Evolutionary conservation across 257 asterid species (phyloP).

Genomic region (Oldenlandia corymbosa): DNA sequence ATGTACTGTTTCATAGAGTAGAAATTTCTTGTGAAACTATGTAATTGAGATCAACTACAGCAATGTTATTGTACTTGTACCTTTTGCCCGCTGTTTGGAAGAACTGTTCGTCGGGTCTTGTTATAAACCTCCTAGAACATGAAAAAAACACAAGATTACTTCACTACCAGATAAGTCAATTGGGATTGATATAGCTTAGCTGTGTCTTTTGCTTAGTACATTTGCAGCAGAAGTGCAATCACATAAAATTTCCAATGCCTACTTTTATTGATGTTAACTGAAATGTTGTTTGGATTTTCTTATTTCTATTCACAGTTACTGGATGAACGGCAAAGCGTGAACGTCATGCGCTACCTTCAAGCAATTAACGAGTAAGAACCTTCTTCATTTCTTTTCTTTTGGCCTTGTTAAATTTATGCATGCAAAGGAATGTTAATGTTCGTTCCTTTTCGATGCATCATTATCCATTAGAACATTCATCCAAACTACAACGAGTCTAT

Average conservation of each 20-base stretch:
- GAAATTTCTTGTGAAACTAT: not conserved
- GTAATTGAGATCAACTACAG: not conserved
- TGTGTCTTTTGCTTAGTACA: no score
- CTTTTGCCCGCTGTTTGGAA: not conserved
- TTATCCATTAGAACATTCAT: not conserved
- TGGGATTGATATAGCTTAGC: not conserved
- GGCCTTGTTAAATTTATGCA: not conserved
- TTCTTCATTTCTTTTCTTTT: constrained; percentile 3
- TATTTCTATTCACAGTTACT: constrained; percentile 38
- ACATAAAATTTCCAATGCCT: not conserved
- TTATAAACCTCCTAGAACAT: not conserved
- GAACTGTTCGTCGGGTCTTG: not conserved
- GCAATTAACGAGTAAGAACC: constrained; percentile 58
- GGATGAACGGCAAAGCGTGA: constrained; percentile 64
- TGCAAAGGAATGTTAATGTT: not conserved
- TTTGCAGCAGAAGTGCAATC: not conserved
- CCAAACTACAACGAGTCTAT: no score
- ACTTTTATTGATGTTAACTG: not conserved
- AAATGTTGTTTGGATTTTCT: not conserved
- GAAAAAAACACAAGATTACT: not conserved
- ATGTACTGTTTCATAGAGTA: not conserved
- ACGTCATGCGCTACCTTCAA: constrained; percentile 61
- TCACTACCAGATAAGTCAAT: not conserved
- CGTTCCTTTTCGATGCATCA: not conserved
- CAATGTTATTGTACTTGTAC: no score